Conservation (phyloP, 2,329 filamentous ascomycete genomes). For the Phialophora tarda region DNA sequence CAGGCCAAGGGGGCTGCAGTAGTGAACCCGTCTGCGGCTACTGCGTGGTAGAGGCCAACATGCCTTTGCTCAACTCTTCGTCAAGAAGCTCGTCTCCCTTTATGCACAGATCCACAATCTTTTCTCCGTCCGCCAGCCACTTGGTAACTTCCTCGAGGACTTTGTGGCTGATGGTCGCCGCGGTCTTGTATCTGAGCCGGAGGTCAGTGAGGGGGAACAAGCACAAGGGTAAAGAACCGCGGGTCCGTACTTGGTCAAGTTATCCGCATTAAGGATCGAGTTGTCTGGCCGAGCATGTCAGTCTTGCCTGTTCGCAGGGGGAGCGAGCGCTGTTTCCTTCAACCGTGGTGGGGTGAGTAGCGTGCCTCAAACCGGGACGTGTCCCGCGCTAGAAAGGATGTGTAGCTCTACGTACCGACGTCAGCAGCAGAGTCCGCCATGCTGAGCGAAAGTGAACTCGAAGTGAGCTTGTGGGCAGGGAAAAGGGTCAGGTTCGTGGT, state of each 20-base stretch:
- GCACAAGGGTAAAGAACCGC: background rate
- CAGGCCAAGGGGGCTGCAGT: background rate
- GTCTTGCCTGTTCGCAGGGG: background rate
- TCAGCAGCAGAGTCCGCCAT: slow-evolving; percentile 32
- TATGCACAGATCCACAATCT: slow-evolving; percentile 93
- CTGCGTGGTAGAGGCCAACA: background rate
- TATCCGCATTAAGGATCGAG: slow-evolving; percentile 88
- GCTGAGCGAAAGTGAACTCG: slow-evolving; percentile 1
- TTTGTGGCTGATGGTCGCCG: slow-evolving; percentile 92
- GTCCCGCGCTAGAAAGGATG: background rate
- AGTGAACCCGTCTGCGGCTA: background rate
- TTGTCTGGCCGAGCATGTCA: slow-evolving; percentile 65
- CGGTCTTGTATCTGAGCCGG: slow-evolving; percentile 77
- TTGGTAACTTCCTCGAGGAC: slow-evolving; percentile 82
- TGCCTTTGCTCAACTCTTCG: slow-evolving; percentile 80
- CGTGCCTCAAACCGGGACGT: background rate
- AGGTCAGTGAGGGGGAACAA: slow-evolving; percentile 9
- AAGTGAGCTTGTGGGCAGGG: background rate
- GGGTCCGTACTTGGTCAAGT: slow-evolving; percentile 74
- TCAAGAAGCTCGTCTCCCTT: slow-evolving; percentile 93
- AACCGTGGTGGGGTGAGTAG: slow-evolving; percentile 6
- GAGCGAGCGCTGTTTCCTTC: background rate
- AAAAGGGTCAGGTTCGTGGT: slow-evolving; percentile 10
- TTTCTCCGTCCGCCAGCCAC: slow-evolving; percentile 80
- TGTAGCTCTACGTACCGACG: slow-evolving; percentile 17